Percentiles rank a stretch among this genome's conserved stretches.
These are phyloP conservation scores for Pythium brachiatum DNA, from an alignment of 352 stramenopile genomes.

Conservation along the genomic window DNA sequence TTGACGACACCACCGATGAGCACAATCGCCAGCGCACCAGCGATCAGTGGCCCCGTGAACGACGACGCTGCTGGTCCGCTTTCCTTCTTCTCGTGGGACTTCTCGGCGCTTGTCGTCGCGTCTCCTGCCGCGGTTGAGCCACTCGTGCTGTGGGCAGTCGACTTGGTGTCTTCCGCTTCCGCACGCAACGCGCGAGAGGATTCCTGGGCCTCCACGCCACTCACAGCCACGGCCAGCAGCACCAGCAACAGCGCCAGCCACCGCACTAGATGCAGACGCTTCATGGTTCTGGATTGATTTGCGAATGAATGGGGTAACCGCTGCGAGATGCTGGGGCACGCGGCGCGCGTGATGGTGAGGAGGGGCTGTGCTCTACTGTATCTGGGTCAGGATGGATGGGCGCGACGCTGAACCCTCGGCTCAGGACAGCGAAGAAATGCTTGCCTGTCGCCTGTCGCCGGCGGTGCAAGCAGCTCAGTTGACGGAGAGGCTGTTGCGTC, in stretches of 20 bases:
- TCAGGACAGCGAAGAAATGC: no score
- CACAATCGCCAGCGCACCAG: slow-evolving; percentile 48
- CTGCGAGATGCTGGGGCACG: no score
- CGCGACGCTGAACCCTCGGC: no score
- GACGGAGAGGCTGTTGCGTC: no score
- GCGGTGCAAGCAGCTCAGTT: no score
- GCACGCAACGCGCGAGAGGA: background rate
- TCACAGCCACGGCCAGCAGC: background rate
- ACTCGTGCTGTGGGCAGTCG: slow-evolving; percentile 4
- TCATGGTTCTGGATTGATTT: background rate
- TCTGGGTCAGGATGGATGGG: no score
- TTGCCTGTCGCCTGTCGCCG: no score
- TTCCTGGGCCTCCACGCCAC: background rate
- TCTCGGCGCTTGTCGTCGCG: slow-evolving; percentile 1
- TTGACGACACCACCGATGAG: slow-evolving; percentile 55
- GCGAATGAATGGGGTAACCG: no score
- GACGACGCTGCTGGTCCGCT: background rate
- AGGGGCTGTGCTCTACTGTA: no score
- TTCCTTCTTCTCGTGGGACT: slow-evolving; percentile 5
- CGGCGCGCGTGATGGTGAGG: no score
- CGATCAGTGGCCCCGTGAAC: slow-evolving; percentile 42
- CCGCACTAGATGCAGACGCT: background rate
- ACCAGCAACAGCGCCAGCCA: background rate
- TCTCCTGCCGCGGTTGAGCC: background rate
- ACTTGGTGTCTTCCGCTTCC: background rate